Conservation (phyloP, 805 yeast genomes). For the Hemisphaericaspora nanyangensis region DNA sequence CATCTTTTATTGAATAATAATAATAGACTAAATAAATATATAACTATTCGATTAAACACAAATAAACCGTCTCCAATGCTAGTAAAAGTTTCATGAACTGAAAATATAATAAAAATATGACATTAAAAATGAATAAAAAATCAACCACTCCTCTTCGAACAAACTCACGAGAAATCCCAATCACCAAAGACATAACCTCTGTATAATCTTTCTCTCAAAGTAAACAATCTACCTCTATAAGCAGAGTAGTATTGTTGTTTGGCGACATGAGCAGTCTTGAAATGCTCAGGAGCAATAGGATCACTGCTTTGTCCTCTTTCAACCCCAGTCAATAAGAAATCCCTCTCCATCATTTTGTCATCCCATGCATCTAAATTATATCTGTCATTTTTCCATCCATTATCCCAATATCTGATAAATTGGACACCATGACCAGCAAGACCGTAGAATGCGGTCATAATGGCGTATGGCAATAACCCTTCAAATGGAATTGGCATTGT, state of each 20-base stretch:
- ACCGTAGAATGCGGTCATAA: conserved; percentile 44
- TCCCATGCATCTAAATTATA: conserved; percentile 42
- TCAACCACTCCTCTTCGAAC: too few relatives aligned
- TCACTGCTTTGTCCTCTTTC: conserved; percentile 64
- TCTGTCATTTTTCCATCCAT: conserved; percentile 47
- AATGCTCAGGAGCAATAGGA: conserved; percentile 70
- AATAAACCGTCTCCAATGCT: background rate
- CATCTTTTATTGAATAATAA: background rate
- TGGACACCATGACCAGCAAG: conserved; percentile 45
- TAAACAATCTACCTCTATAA: conserved; percentile 44
- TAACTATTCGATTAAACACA: background rate
- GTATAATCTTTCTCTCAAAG: conserved; percentile 44
- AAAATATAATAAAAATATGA: background rate
- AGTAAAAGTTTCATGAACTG: background rate
- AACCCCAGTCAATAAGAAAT: conserved; percentile 70
- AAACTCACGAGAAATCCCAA: conserved; percentile 34
- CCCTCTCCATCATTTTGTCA: conserved; percentile 61
- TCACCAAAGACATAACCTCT: conserved; percentile 43
- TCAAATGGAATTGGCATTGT: conserved; percentile 46
- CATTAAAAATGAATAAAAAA: background rate
- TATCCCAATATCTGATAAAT: conserved; percentile 45
- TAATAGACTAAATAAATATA: background rate
- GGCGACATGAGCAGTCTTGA: conserved; percentile 49
- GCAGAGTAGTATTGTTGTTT: conserved; percentile 43
- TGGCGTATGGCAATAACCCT: conserved; percentile 44